Conservation (phyloP, 2,329 filamentous ascomycete species). For the Phaeophleospora eucalypticola region DNA sequence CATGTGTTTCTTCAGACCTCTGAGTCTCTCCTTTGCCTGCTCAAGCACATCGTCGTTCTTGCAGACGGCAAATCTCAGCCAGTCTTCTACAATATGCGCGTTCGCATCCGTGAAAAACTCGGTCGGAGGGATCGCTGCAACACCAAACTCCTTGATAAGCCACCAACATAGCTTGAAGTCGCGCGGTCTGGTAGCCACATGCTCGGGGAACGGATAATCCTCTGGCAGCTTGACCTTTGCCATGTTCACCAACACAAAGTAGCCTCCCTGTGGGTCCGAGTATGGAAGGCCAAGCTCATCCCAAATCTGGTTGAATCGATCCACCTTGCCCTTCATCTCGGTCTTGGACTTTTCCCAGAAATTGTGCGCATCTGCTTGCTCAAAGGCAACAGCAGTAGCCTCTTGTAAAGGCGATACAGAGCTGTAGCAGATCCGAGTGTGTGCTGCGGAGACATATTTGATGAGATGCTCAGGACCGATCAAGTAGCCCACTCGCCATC, state of each 20-base stretch:
- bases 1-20: conserved; percentile 50
- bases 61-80: conserved; percentile 91
- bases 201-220: conserved; percentile 81
- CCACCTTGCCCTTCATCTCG: conserved; percentile 88
- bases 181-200: conserved; percentile 78
- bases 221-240: conserved; percentile 77
- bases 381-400: conserved; percentile 88
- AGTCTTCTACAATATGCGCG: conserved; percentile 82
- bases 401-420: conserved; percentile 92
- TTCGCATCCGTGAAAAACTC: conserved; percentile 92
- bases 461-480: conserved; percentile 86
- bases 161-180: conserved; percentile 98
- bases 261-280: conserved; percentile 91
- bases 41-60: conserved; percentile 78
- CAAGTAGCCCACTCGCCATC: conserved; percentile 94
- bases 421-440: conserved; percentile 94
- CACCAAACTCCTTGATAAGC: conserved; percentile 90
- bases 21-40: conserved; percentile 46
- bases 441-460: conserved; percentile 85
- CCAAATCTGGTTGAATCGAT: conserved; percentile 70
- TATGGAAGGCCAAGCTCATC: conserved; percentile 55
- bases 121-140: conserved; percentile 91
- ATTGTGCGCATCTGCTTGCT: conserved; percentile 74
- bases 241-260: conserved; percentile 96
- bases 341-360: conserved; percentile 83